Base-by-base conservation (phyloP, 108 stramenopile species). In the Epithemia pelagica region DNA sequence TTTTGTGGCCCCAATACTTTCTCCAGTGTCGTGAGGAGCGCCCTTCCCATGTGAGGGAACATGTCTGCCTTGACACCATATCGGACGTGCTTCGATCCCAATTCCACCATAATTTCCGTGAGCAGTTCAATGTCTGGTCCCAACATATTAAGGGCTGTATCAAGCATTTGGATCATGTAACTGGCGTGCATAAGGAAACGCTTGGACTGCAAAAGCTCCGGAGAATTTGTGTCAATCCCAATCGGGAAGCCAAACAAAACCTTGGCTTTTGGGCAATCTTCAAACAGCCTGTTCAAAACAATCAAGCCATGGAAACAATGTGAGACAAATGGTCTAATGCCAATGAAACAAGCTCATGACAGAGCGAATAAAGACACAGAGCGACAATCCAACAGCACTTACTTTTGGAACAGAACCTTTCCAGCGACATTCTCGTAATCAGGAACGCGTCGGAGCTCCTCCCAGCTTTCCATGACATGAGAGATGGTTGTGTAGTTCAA, bases 61-160 rank as follows among this genome's bases (percentile, higher is more conserved):
- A 70, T 68, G 31, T 74, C 78, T 2, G 68, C 60, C 33, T 77
- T 59, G 59, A 77, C 82, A 27, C 82, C 82, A 54, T 74, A 74
- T 19, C 58, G 30, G 8, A 59, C 71, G 52, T 83, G 82, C 32
- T 77, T 79, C 25, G 59, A 32, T 18, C 82, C 82, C 53, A 79
- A 28, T 28, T 73, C 74, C 0, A 59, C 29, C 32, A 79, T 55
- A 31, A 79, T 79, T n/a, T 80, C 74, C 2, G 75, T 76, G 26
- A 77, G 54, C n/a, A 77, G 67, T 25, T 77, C 76, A 28, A 68
- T 57, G 57, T 72, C 76, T 21, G 76, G 76, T 10, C 61, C 76
- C 30, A 77, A 52, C 70, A 72, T 67, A 56, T 23, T 59, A n/a
- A 77, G 62, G 15, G 71, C 66, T 56, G 59, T 67, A 56, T 77